These are phyloP conservation scores for Cordyceps cicadae DNA, from an alignment of 2,329 filamentous ascomycete species.

Conservation along the genomic window DNA sequence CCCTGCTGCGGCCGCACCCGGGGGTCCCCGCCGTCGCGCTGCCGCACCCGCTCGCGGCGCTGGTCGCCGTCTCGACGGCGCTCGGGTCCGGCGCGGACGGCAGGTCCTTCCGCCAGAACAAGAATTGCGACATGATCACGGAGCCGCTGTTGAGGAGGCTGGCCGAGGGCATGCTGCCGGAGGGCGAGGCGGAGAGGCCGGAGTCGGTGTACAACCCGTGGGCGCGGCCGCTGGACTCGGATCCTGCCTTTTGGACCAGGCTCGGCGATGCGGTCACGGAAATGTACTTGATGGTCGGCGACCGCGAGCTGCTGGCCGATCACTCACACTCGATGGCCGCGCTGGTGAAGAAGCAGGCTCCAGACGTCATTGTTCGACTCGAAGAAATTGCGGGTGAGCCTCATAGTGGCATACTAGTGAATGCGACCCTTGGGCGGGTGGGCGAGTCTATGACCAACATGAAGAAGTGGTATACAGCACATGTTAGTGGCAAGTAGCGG, in stretches of 20 bases:
- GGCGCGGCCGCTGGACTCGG: background rate
- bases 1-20: slow-evolving; percentile 20
- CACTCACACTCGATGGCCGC: background rate
- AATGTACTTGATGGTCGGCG: background rate
- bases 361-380: background rate
- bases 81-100: slow-evolving; percentile 8
- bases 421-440: background rate
- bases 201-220: background rate
- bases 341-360: background rate
- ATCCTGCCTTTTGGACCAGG: background rate
- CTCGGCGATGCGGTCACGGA: background rate
- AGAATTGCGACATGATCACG: background rate
- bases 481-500: background rate
- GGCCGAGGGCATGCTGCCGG: background rate
- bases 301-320: background rate
- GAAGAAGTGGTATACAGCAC: background rate
- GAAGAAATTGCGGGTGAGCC: background rate
- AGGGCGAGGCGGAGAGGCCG: background rate
- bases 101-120: background rate
- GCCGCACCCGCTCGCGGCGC: background rate
- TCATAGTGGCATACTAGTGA: slow-evolving; percentile 17
- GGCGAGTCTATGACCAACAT: background rate
- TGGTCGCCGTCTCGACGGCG: slow-evolving; percentile 13
- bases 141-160: background rate
- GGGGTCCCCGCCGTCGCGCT: slow-evolving; percentile 12